Evolutionary conservation across 768 basidiomycete genomes (phyloP).

Genomic region (Boletus tomentosulus): DNA sequence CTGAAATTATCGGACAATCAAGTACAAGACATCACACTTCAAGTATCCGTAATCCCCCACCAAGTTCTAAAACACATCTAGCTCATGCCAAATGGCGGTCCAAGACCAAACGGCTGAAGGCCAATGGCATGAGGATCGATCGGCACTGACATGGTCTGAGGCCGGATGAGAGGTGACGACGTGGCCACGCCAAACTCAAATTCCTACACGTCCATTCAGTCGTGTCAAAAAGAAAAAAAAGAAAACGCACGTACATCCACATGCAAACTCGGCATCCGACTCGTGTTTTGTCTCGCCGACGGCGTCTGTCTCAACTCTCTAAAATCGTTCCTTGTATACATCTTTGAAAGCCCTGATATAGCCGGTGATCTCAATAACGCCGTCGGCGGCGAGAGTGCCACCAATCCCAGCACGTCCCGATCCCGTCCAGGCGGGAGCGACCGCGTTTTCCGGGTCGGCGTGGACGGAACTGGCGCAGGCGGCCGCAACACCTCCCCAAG

Average conservation of each 20-base stretch:
- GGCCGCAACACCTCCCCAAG: slow-evolving; percentile 48
- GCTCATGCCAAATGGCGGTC: slow-evolving; percentile 28
- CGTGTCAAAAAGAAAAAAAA: neutral
- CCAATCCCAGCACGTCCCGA: slow-evolving; percentile 47
- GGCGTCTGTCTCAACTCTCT: slow-evolving; percentile 66
- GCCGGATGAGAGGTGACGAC: slow-evolving; percentile 31
- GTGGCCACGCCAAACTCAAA: slow-evolving; percentile 30
- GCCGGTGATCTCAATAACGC: slow-evolving; percentile 68
- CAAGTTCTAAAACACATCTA: neutral
- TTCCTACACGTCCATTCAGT: slow-evolving; percentile 20
- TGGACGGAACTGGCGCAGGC: slow-evolving; percentile 40
- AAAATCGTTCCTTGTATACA: slow-evolving; percentile 78
- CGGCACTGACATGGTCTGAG: slow-evolving; percentile 15
- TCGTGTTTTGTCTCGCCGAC: slow-evolving; percentile 75
- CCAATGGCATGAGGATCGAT: slow-evolving; percentile 18
- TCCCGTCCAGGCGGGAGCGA: slow-evolving; percentile 24
- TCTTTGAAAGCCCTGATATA: slow-evolving; percentile 77
- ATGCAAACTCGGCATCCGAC: slow-evolving; percentile 82
- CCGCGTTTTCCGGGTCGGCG: slow-evolving; percentile 44
- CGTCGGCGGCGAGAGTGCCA: slow-evolving; percentile 65
- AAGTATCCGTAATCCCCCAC: neutral
- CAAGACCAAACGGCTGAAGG: slow-evolving; percentile 24
- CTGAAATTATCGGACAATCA: neutral
- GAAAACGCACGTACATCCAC: slow-evolving; percentile 53
- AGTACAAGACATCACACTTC: neutral